Evolutionary conservation across 164 flowering plant species (phyloP).

Genomic region (Cinnamomum chago): DNA sequence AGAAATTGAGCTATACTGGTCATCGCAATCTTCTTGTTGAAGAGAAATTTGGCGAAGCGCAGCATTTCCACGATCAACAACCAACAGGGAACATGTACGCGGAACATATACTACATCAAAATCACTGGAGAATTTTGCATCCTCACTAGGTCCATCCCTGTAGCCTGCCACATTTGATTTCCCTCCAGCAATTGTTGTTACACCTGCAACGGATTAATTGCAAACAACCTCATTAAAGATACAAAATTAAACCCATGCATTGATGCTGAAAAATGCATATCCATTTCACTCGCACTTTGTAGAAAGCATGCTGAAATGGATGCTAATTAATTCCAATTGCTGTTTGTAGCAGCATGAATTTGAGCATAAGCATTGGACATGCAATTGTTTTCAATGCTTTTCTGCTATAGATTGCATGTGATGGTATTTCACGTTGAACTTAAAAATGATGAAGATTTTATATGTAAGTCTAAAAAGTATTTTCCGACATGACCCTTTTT

Average conservation of each 20-base stretch:
- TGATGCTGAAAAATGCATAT: background rate
- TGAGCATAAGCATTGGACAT: background rate
- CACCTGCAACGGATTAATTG: slow-evolving; percentile 46
- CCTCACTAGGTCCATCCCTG: slow-evolving; percentile 97
- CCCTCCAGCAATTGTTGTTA: slow-evolving; percentile 97
- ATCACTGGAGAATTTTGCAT: slow-evolving; percentile 89
- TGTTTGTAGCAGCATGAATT: background rate
- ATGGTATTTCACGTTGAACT: background rate
- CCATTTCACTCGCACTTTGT: too few relatives aligned
- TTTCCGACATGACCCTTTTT: background rate
- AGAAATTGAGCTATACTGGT: slow-evolving; percentile 61
- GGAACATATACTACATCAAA: slow-evolving; percentile 89
- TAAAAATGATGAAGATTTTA: too few relatives aligned
- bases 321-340: background rate
- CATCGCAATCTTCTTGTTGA: slow-evolving; percentile 79
- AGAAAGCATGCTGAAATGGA: background rate
- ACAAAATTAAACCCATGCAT: background rate
- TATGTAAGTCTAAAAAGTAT: background rate
- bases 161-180: slow-evolving; percentile 89
- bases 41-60: slow-evolving; percentile 95
- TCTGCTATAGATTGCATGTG: background rate
- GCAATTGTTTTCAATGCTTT: background rate
- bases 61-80: slow-evolving; percentile 95
- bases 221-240: slow-evolving; percentile 12
- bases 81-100: slow-evolving; percentile 84